Percentiles rank a stretch among this genome's conserved stretches.
Conservation (phyloP, 2,329 filamentous ascomycete species). For the Thielaviopsis euricoi region DNA sequence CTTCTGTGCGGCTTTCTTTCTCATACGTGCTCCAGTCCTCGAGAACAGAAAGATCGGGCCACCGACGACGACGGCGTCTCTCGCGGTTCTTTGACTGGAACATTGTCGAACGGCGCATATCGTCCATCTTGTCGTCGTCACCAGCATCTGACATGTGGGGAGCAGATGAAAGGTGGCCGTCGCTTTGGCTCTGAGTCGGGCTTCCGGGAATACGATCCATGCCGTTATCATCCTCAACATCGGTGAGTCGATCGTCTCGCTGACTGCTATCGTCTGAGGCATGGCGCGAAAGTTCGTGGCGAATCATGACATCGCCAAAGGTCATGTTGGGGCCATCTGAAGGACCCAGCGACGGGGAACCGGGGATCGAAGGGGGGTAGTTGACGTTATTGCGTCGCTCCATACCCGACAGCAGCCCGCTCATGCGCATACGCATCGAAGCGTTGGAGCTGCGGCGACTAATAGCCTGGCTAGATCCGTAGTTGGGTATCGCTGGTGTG, state of each 20-base stretch:
- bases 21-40: constrained; percentile 86
- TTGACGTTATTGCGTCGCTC: constrained; percentile 41
- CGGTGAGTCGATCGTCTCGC: constrained; percentile 19
- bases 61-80: constrained; percentile 48
- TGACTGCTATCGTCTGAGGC: constrained; percentile 10
- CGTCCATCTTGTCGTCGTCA: constrained; percentile 26
- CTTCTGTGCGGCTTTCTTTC: constrained; percentile 72
- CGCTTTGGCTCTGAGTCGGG: constrained; percentile 3
- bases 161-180: background rate
- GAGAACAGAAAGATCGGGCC: constrained; percentile 71
- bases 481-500: constrained; percentile 19
- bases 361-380: constrained; percentile 51
- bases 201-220: constrained; percentile 60
- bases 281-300: constrained; percentile 34
- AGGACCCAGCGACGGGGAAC: constrained; percentile 37
- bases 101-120: constrained; percentile 1
- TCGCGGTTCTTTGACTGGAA: constrained; percentile 1
- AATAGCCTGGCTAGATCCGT: constrained; percentile 24
- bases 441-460: constrained; percentile 33
- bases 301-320: constrained; percentile 55
- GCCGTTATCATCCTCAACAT: constrained; percentile 73
- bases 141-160: constrained; percentile 55
- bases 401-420: background rate
- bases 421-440: constrained; percentile 22
- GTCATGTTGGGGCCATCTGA: constrained; percentile 35